Conservation (phyloP, 176 grass and related monocot genomes). For the Sorghum bicolor region DNA sequence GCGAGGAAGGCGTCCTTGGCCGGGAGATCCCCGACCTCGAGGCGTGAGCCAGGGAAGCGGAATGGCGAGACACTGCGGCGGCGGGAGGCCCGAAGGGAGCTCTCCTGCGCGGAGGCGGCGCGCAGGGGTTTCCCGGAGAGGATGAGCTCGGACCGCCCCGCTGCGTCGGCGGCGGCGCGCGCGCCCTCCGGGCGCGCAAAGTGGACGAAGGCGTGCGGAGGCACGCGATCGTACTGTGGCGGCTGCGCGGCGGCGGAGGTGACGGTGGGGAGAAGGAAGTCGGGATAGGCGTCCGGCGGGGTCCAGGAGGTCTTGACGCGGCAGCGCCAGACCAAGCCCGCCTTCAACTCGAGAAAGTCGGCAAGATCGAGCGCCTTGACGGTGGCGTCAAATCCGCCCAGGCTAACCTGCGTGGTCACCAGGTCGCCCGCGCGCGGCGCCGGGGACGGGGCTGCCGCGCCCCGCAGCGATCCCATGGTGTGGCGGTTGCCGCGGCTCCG, state of each 20-base stretch:
- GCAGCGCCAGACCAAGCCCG: conserved; percentile 82
- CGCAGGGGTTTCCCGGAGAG: conserved; percentile 36
- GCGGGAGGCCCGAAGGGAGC: conserved; percentile 46
- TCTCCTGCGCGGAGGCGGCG: conserved; percentile 39
- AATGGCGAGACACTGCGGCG: conserved; percentile 45
- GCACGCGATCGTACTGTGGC: conserved; percentile 49
- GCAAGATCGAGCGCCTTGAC: conserved; percentile 50
- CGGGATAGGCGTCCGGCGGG: conserved; percentile 57
- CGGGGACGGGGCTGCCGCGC: background rate
- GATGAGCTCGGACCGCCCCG: conserved; percentile 52
- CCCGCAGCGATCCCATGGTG: conserved; percentile 20
- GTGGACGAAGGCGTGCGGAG: conserved; percentile 86
- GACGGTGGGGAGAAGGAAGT: conserved; percentile 35
- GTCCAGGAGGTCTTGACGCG: conserved; percentile 82
- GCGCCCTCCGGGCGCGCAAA: conserved; percentile 56
- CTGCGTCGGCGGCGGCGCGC: conserved; percentile 48
- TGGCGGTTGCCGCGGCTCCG: background rate
- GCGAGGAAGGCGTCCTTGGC: conserved; percentile 41
- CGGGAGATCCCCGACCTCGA: conserved; percentile 59
- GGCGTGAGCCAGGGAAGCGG: conserved; percentile 54
- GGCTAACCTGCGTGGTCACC: conserved; percentile 58
- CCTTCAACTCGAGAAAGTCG: conserved; percentile 58
- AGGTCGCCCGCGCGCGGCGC: conserved; percentile 28
- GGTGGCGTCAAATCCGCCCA: conserved; percentile 59
- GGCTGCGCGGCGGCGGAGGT: background rate